Conservation (phyloP, 177 flowering plant genomes). For the Vitis hybrid region DNA sequence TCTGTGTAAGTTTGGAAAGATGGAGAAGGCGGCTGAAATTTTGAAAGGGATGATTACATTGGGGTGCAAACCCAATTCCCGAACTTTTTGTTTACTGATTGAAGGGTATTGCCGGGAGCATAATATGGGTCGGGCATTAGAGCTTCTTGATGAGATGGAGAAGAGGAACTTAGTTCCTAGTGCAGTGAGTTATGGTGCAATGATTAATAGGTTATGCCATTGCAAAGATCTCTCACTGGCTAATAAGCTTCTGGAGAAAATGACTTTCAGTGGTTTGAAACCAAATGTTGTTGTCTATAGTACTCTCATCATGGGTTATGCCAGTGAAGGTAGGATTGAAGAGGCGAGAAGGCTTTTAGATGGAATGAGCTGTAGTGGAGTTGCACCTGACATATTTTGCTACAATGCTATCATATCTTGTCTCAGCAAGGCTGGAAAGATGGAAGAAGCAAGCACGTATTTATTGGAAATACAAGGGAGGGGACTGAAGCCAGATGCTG, state of each 20-base stretch:
- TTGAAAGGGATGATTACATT: conserved; percentile 46
- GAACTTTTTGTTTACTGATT: conserved; percentile 49
- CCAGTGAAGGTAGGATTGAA: conserved; percentile 40
- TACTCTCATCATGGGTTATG: conserved; percentile 45
- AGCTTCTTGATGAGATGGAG: conserved; percentile 43
- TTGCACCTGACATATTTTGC: conserved; percentile 59
- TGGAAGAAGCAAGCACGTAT: conserved; percentile 55
- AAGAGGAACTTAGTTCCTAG: conserved; percentile 41
- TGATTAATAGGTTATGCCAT: conserved; percentile 54
- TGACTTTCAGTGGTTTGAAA: conserved; percentile 45
- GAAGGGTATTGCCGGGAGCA: conserved; percentile 47
- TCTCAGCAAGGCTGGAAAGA: conserved; percentile 54
- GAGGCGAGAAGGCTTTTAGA: conserved; percentile 45
- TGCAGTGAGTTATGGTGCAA: conserved; percentile 37
- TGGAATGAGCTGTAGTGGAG: conserved; percentile 49
- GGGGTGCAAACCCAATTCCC: conserved; percentile 50
- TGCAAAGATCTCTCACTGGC: conserved; percentile 44
- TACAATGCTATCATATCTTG: conserved; percentile 63
- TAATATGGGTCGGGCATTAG: conserved; percentile 16
- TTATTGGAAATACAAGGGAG: conserved; percentile 47
- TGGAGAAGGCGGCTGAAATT: conserved; percentile 50
- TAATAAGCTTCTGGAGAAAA: conserved; percentile 34
- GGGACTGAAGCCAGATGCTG: conserved; percentile 54
- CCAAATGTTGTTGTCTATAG: conserved; percentile 60
- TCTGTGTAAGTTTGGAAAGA: conserved; percentile 48